Evolutionary conservation across 169 alveolate genomes (phyloP), one percentile per base, ranked within the genome.

Genomic region (Amoebophrya sp.): DNA sequence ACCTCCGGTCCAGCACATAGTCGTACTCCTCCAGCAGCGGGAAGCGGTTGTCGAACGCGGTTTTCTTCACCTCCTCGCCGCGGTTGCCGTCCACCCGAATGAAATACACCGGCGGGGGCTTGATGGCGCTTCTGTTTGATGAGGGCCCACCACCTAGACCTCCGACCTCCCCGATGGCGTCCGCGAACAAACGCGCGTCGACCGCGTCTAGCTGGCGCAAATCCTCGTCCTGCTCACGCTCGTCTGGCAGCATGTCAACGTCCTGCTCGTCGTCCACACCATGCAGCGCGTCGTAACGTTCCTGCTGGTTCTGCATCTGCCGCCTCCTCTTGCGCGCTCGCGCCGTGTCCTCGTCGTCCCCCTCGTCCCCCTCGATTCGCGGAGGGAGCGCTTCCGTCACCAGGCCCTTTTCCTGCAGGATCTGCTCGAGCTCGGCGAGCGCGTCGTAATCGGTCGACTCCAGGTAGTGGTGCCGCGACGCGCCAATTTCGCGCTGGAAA

Each of bases 1-100:
- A 91, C 43, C 93, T 94, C 43, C 93, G 89, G 92, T 98, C 99
- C 91, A 95, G 95, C 88, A 97, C 93, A 92, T 97, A 98, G 92
- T 98, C 99, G 94, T 98, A 98, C 94, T 98, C 99, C 96, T 97
- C 97, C 89, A 98, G 94, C 90, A 98, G 93, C 13, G 99, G 99
- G 23, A 58, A 58, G 78, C 23, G 4, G 34, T 58, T 58, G 34
- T 41, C 97, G 95, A 95, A 94, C 42, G 99, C 98, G 78, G 95
- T 97, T 90, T 96, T 92, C 93, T 96, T 97, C 31, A 98, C 97
- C 87, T 91, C 94, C 39, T 96, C 98, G 45, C 96, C 96, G 40
- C 95, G 96, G 40, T 95, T 97, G 41, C 95, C 94, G 48, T 95
- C 90, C 40, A 97, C 97, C 93, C 96, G 98, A 88, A 97, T 94